phyloP scores from a whole-genome alignment of 176 grass and related monocot species.

The Melocanna baccifera region DNA sequence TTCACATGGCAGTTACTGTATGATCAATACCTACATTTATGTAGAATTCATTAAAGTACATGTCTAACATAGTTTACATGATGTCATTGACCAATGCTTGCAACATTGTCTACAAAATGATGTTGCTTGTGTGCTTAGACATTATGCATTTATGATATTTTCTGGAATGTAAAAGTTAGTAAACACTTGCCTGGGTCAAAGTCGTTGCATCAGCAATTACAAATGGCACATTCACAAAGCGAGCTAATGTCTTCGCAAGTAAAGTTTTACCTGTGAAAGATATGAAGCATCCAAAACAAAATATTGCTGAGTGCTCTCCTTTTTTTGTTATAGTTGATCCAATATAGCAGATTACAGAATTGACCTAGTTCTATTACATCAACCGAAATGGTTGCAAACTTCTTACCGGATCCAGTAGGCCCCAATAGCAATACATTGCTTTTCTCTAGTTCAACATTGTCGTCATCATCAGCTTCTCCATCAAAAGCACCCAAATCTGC shows the following conservation, averaged over 20 bases:
- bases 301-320: not conserved
- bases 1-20: not conserved
- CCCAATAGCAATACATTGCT: constrained; percentile 98
- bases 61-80: constrained; percentile 3
- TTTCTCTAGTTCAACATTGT: constrained; percentile 95
- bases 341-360: constrained; percentile 6
- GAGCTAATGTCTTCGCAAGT: constrained; percentile 97
- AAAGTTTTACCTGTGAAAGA: constrained; percentile 89
- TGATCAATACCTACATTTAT: not conserved
- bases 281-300: constrained; percentile 36
- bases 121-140: not conserved
- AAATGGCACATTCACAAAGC: constrained; percentile 99
- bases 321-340: constrained; percentile 20
- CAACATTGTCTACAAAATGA: not conserved
- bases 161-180: constrained; percentile 6
- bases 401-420: constrained; percentile 91
- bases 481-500: constrained; percentile 66
- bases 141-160: constrained; percentile 6
- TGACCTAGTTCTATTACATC: not conserved
- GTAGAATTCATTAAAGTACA: not conserved
- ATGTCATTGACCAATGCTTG: not conserved
- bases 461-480: constrained; percentile 58
- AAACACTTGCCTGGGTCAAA: constrained; percentile 85
- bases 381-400: constrained; percentile 23
- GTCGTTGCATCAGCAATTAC: constrained; percentile 99